Percentiles rank a stretch among this genome's conserved stretches.
Conservation (phyloP, 2,329 filamentous ascomycete genomes). For the Pseudogymnoascus sp. region DNA sequence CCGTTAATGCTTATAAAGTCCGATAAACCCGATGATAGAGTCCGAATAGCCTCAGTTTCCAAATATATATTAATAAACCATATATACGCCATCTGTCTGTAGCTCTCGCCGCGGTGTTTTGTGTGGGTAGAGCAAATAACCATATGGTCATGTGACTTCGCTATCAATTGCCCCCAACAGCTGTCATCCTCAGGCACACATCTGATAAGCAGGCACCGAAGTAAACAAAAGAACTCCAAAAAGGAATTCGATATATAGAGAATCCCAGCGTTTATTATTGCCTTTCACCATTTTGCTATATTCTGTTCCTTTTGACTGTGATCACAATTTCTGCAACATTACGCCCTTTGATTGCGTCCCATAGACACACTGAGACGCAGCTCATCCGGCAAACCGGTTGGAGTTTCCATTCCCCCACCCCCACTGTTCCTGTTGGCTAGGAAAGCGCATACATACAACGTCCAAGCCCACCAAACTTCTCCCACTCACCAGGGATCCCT, state of each 20-base stretch:
- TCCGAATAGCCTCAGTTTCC: constrained; percentile 3
- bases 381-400: constrained; percentile 1
- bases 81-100: not conserved
- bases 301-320: not conserved
- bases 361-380: not conserved
- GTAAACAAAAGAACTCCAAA: not conserved
- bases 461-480: constrained; percentile 8
- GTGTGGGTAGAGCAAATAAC: not conserved
- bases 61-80: not conserved
- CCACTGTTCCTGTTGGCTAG: constrained; percentile 8
- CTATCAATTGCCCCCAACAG: not conserved
- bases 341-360: not conserved
- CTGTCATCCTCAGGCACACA: constrained; percentile 1
- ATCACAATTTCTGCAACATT: not conserved
- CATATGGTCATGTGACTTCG: not conserved
- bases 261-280: constrained; percentile 1
- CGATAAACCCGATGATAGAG: not conserved
- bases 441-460: constrained; percentile 7
- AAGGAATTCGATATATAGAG: constrained; percentile 7
- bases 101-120: not conserved
- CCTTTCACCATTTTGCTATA: not conserved
- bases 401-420: constrained; percentile 7
- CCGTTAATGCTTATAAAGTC: not conserved
- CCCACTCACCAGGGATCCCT: constrained; percentile 7
- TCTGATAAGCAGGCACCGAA: constrained; percentile 7